phyloP scores from a whole-genome alignment of 2,329 filamentous ascomycete genomes.

The Trichoderma endophyticum region DNA sequence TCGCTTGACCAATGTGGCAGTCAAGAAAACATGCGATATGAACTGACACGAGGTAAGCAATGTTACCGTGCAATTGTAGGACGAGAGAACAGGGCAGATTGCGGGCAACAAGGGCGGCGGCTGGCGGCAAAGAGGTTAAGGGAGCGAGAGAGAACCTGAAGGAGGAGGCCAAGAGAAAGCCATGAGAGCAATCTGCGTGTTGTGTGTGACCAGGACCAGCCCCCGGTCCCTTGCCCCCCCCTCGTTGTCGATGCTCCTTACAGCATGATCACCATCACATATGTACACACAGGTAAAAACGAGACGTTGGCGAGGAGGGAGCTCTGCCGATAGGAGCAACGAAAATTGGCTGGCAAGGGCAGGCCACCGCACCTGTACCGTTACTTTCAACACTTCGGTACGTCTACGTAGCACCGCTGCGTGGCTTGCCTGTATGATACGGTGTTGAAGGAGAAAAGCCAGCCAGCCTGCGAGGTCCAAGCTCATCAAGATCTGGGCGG shows the following conservation, averaged over 20 bases:
- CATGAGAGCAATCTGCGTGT: background rate
- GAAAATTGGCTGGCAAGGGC: background rate
- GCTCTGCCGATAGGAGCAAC: constrained; percentile 19
- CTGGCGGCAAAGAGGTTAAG: background rate
- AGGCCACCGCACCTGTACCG: background rate
- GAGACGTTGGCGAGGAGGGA: constrained; percentile 10
- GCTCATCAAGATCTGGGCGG: constrained; percentile 6
- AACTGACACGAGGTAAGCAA: background rate
- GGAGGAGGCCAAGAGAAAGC: background rate
- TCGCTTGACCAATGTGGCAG: constrained; percentile 3
- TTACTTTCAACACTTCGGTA: background rate
- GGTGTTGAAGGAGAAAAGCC: background rate
- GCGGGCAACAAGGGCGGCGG: background rate
- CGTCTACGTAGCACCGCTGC: background rate
- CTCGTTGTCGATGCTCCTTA: constrained; percentile 12
- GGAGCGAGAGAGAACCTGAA: background rate
- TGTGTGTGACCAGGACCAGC: constrained; percentile 3
- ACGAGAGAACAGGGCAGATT: background rate
- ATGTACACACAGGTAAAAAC: constrained; percentile 1
- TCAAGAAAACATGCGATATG: background rate
- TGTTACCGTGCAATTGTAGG: background rate
- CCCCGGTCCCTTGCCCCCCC: background rate
- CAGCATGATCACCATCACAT: constrained; percentile 19
- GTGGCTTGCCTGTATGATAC: background rate
- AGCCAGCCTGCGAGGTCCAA: background rate